Evolutionary conservation across 331 rosid species (phyloP).

Genomic region (Telfairia occidentalis): DNA sequence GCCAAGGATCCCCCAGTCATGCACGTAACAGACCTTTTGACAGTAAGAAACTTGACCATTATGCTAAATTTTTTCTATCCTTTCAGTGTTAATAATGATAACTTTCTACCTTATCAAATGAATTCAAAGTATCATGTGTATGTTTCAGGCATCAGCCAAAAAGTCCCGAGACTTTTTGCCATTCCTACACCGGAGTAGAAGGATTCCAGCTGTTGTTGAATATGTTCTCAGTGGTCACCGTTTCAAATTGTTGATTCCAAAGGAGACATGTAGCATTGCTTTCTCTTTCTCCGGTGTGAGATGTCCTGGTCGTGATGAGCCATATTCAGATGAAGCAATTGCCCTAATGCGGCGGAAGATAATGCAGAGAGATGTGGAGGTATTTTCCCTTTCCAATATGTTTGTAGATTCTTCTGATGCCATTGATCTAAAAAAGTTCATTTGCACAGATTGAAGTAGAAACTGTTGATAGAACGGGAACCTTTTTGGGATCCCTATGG

Average conservation of each 20-base stretch:
- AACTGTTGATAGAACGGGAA: conserved; percentile 83
- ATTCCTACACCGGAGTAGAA: conserved; percentile 70
- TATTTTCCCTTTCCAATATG: conserved; percentile 12
- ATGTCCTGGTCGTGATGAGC: conserved; percentile 86
- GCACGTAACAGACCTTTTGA: conserved; percentile 76
- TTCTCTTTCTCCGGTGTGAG: conserved; percentile 82
- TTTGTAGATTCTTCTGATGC: conserved; percentile 2
- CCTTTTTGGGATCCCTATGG: conserved; percentile 90
- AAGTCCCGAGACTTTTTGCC: conserved; percentile 81
- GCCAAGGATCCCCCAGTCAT: conserved; percentile 76
- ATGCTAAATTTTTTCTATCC: conserved; percentile 1
- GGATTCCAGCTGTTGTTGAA: conserved; percentile 78
- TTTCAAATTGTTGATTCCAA: conserved; percentile 75
- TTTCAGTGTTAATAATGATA: background rate
- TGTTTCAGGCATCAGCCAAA: conserved; percentile 63
- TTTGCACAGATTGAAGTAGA: conserved; percentile 66
- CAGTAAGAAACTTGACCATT: conserved; percentile 31
- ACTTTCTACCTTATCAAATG: conserved; percentile 2
- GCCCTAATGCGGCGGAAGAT: conserved; percentile 78
- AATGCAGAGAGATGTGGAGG: conserved; percentile 96
- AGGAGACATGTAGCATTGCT: conserved; percentile 92
- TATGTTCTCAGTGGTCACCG: conserved; percentile 95
- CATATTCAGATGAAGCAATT: conserved; percentile 76
- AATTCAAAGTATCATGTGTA: background rate
- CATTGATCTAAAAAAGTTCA: background rate